Base-by-base conservation (phyloP, 2,329 filamentous ascomycete genomes). In the Hypoxylon sp. region DNA sequence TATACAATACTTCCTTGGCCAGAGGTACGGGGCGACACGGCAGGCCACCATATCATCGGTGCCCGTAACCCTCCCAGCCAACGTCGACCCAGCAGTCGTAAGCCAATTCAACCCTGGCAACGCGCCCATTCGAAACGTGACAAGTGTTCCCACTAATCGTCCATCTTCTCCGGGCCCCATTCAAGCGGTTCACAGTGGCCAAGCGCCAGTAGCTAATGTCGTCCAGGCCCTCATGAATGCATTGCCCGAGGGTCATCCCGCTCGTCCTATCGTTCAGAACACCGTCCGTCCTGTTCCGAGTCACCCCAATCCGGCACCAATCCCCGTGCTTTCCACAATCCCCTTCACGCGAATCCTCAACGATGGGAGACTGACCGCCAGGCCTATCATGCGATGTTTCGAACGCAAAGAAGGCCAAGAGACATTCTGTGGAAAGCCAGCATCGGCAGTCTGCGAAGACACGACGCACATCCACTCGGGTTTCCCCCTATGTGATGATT, bases 401-500 rank as follows among this genome's bases (percentile, higher is more conserved):
- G 40, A 35, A 11, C 11, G 6, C 14, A 30, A 42, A 31, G 8
- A 17, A 11, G 8, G 20, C 17, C 37, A 30, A 6, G 7, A 8
- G 5, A 2, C 2, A 4, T 3, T 13, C 3, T 71, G 69, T 22
- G n/a, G 44, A 14, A 58, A 22, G 1, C 44, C 30, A 3, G 49
- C 57, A 11, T 14, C 17, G 3, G 51, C 35, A 1, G 17, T 37
- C 17, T 77, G 77, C 64, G 74, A 73, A 44, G 71, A 73, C 56
- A 61, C 66, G 3, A 68, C 66, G 30, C 69, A 73, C 44, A 33
- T 22, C 7, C 27, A 25, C 14, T 33, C 10, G 1, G 27, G 33
- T 0, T 53, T 46, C 11, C 46, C 53, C 3, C 60, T 75, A 6
- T 80, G 76, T 67, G 59, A 72, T 13, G 30, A 44, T 0, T 83